Evolutionary conservation across 1,139 yeast species (phyloP).

Genomic region (Yamadazyma atlantica): DNA sequence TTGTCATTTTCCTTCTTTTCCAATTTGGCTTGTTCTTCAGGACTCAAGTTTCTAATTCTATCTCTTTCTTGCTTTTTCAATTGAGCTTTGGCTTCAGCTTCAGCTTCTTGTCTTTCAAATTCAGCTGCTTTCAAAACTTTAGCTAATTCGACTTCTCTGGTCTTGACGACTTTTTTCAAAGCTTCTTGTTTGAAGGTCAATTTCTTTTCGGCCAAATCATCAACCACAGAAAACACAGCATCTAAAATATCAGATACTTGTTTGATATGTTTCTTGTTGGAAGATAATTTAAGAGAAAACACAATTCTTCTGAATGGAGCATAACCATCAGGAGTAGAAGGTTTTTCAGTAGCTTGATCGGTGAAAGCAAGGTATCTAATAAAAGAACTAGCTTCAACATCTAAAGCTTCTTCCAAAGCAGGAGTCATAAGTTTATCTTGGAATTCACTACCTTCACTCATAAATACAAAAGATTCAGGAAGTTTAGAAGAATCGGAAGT

Average conservation of each 20-base stretch:
- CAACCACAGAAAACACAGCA: constrained; percentile 55
- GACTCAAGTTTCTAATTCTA: constrained; percentile 53
- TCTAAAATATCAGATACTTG: constrained; percentile 49
- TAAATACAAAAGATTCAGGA: constrained; percentile 77
- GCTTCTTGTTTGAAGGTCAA: constrained; percentile 64
- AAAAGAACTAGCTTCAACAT: constrained; percentile 46
- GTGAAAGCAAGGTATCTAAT: constrained; percentile 75
- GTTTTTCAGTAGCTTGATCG: constrained; percentile 74
- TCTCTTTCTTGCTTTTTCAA: constrained; percentile 64
- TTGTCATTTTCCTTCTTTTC: constrained; percentile 61
- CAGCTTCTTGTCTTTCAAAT: constrained; percentile 62
- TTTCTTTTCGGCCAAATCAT: constrained; percentile 46
- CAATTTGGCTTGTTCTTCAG: constrained; percentile 72
- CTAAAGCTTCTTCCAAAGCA: constrained; percentile 48
- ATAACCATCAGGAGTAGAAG: constrained; percentile 52
- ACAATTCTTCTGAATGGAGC: constrained; percentile 56
- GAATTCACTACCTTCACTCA: constrained; percentile 86
- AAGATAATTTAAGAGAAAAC: constrained; percentile 50
- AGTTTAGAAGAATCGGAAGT: constrained; percentile 69
- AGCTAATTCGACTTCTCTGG: constrained; percentile 68
- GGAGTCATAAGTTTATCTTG: constrained; percentile 60
- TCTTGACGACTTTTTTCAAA: constrained; percentile 67
- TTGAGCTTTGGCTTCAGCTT: constrained; percentile 67
- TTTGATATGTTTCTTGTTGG: constrained; percentile 43
- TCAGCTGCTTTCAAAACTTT: constrained; percentile 63